A percentile compares a stretch with the other conserved stretches of the same genome.
These are phyloP conservation scores for Coemansia brasiliensis DNA, from an alignment of 192 early-diverging fungal genomes.

Conservation along the genomic window DNA sequence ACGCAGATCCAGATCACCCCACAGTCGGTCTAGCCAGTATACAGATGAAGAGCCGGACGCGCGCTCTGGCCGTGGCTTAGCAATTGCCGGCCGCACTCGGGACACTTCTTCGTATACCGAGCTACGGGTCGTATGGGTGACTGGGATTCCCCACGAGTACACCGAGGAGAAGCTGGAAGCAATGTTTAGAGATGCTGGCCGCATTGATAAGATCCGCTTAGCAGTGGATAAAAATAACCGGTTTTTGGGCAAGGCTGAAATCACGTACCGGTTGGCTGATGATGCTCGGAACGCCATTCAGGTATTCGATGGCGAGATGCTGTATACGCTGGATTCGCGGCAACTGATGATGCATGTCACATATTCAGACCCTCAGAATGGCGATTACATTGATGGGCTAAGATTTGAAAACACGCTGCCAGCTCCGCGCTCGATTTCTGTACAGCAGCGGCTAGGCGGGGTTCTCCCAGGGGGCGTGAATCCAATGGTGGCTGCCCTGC, in stretches of 20 bases:
- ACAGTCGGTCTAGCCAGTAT: neutral
- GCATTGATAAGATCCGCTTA: slow-evolving; percentile 42
- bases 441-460: slow-evolving; percentile 16
- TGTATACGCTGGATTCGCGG: slow-evolving; percentile 28
- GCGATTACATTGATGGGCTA: slow-evolving; percentile 23
- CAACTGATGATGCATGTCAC: slow-evolving; percentile 26
- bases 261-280: slow-evolving; percentile 35
- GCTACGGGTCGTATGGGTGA: slow-evolving; percentile 36
- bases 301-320: slow-evolving; percentile 47
- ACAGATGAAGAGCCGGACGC: neutral
- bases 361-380: slow-evolving; percentile 21
- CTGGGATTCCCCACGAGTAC: slow-evolving; percentile 28
- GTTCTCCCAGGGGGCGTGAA: slow-evolving; percentile 7
- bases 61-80: slow-evolving; percentile 12
- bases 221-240: slow-evolving; percentile 26
- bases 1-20: neutral
- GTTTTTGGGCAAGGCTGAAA: slow-evolving; percentile 43
- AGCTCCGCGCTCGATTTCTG: slow-evolving; percentile 8
- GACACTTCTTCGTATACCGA: slow-evolving; percentile 35
- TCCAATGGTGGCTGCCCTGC: slow-evolving; percentile 1
- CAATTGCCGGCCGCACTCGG: slow-evolving; percentile 29
- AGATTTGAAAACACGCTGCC: slow-evolving; percentile 35
- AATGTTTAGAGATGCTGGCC: slow-evolving; percentile 39
- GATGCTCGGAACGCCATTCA: slow-evolving; percentile 52
- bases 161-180: slow-evolving; percentile 34